Percentiles rank a stretch among this genome's conserved stretches.
phyloP scores from a whole-genome alignment of 1,139 yeast genomes.

The Protomyces lactucae-debilis region DNA sequence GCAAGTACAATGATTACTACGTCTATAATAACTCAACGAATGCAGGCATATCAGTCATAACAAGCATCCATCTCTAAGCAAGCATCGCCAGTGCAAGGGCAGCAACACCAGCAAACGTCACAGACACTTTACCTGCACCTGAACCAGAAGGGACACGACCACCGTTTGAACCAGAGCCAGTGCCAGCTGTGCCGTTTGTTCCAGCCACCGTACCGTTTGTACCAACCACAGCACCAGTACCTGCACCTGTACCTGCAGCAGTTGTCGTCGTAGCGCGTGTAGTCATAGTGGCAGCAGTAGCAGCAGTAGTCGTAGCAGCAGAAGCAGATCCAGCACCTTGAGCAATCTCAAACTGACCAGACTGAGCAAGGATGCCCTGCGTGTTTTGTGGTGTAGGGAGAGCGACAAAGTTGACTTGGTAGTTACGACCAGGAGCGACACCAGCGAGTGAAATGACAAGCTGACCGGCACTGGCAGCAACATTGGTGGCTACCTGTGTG shows the following conservation, averaged over 20 bases:
- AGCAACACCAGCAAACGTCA: neutral
- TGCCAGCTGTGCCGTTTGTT: neutral
- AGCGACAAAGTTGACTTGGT: slow-evolving; percentile 14
- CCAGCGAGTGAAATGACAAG: slow-evolving; percentile 9
- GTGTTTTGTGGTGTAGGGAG: slow-evolving; percentile 4
- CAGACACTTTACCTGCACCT: neutral
- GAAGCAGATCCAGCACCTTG: slow-evolving; percentile 7
- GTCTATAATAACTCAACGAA: neutral
- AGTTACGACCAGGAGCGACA: slow-evolving; percentile 16
- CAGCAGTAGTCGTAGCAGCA: neutral
- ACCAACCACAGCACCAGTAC: neutral
- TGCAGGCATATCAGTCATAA: neutral
- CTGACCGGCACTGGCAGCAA: neutral
- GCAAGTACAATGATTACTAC: neutral
- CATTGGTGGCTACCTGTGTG: slow-evolving; percentile 8
- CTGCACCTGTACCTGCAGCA: neutral
- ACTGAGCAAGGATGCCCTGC: slow-evolving; percentile 23
- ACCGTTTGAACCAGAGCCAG: neutral
- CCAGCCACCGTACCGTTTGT: neutral
- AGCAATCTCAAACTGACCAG: slow-evolving; percentile 10
- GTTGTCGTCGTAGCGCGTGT: neutral
- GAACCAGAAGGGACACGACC: neutral
- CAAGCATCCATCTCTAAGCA: neutral
- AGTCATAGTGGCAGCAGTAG: neutral
- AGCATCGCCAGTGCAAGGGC: neutral